phyloP scores from a whole-genome alignment of 2,329 filamentous ascomycete species.

The Aspergillus eucalypticola region DNA sequence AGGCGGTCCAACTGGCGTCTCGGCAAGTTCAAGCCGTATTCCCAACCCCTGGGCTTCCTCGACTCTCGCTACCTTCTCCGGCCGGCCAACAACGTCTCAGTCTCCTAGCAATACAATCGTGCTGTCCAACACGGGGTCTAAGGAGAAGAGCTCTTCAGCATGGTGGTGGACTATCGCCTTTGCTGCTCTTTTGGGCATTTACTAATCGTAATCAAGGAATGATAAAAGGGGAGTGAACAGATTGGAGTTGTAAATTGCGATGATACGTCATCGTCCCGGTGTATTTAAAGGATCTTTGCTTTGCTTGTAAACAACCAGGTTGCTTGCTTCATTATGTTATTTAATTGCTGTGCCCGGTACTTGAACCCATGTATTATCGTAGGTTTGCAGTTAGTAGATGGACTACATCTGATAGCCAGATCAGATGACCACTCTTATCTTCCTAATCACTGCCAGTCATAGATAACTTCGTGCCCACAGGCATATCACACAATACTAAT shows the following conservation, averaged over 20 bases:
- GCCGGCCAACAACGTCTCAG: slow-evolving; percentile 15
- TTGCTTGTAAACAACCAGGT: neutral
- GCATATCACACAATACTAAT: too few relatives aligned
- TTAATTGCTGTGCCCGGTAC: too few relatives aligned
- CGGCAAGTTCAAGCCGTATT: slow-evolving; percentile 21
- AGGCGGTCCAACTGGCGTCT: slow-evolving; percentile 12
- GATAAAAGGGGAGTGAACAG: neutral
- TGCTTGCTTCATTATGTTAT: neutral
- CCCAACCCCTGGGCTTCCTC: slow-evolving; percentile 22
- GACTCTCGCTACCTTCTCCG: slow-evolving; percentile 17
- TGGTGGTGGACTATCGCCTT: slow-evolving; percentile 8
- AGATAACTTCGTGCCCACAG: too few relatives aligned
- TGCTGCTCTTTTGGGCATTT: slow-evolving; percentile 7
- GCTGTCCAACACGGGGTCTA: slow-evolving; percentile 4
- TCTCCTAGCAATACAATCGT: neutral
- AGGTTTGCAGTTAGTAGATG: too few relatives aligned
- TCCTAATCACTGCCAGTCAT: too few relatives aligned
- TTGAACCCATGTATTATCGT: too few relatives aligned
- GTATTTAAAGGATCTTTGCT: neutral
- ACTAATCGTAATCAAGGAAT: neutral
- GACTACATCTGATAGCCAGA: too few relatives aligned
- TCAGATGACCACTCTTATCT: too few relatives aligned
- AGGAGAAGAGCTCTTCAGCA: neutral
- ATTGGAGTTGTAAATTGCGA: neutral
- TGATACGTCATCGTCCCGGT: neutral